These are phyloP conservation scores for Kodamaea sp. DNA, from an alignment of 1,139 yeast genomes.

Conservation along the genomic window DNA sequence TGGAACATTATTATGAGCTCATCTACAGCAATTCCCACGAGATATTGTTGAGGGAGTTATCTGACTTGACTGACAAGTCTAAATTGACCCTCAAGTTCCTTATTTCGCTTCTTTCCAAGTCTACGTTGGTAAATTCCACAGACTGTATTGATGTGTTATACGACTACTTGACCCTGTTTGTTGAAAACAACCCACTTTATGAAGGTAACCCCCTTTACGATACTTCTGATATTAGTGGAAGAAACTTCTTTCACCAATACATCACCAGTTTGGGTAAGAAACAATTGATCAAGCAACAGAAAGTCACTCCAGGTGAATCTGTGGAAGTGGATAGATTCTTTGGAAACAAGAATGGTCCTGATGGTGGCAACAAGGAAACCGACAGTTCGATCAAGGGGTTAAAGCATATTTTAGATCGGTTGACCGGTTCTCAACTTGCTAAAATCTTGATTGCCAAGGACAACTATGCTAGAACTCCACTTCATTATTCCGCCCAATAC, in stretches of 20 bases:
- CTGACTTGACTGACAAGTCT: constrained; percentile 21
- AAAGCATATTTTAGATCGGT: constrained; percentile 50
- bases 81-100: constrained; percentile 42
- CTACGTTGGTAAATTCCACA: constrained; percentile 53
- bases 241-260: constrained; percentile 84
- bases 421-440: constrained; percentile 42
- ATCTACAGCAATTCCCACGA: constrained; percentile 49
- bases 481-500: constrained; percentile 88
- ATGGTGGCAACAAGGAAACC: constrained; percentile 44
- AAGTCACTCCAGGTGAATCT: constrained; percentile 39
- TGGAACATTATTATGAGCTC: constrained; percentile 27
- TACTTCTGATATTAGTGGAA: constrained; percentile 71
- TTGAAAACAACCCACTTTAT: constrained; percentile 12
- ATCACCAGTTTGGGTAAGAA: constrained; percentile 74
- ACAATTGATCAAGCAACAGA: constrained; percentile 26
- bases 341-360: constrained; percentile 54
- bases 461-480: constrained; percentile 77
- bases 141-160: constrained; percentile 61
- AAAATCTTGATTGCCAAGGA: constrained; percentile 64
- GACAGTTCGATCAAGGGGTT: constrained; percentile 49
- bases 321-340: constrained; percentile 31
- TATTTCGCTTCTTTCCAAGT: constrained; percentile 61
- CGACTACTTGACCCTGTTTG: constrained; percentile 18
- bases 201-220: constrained; percentile 45
- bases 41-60: constrained; percentile 41